phyloP scores from a whole-genome alignment of 352 stramenopile genomes.

The Pythium inflatum region DNA sequence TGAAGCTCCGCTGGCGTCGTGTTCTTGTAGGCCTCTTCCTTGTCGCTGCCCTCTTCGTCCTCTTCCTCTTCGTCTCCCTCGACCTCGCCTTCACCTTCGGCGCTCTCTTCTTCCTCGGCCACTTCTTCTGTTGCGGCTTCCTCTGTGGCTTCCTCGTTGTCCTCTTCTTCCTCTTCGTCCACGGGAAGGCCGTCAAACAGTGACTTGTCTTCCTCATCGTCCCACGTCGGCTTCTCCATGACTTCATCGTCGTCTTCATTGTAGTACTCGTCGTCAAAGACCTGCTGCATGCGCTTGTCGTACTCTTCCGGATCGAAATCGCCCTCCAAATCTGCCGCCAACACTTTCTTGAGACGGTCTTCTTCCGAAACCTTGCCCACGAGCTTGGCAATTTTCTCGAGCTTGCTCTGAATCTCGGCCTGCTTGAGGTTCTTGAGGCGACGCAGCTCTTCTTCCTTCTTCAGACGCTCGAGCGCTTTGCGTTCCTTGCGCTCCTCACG shows the following conservation, averaged over 20 bases:
- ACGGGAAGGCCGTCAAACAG: constrained; percentile 76
- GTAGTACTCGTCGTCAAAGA: constrained; percentile 99
- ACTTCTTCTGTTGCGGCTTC: constrained; percentile 33
- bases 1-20: constrained; percentile 70
- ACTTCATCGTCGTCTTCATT: constrained; percentile 72
- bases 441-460: constrained; percentile 97
- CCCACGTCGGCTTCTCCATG: constrained; percentile 77
- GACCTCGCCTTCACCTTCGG: constrained; percentile 34
- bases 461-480: constrained; percentile 95
- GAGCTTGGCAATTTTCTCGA: constrained; percentile 91
- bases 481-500: constrained; percentile 93
- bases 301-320: constrained; percentile 98
- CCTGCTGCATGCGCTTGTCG: constrained; percentile 95
- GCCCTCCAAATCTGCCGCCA: constrained; percentile 85
- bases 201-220: constrained; percentile 84
- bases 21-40: constrained; percentile 48
- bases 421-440: constrained; percentile 98
- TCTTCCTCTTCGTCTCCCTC: constrained; percentile 31
- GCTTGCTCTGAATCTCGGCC: constrained; percentile 94
- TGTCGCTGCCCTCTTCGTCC: constrained; percentile 34
- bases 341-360: constrained; percentile 50
- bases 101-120: neutral
- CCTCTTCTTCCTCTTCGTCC: constrained; percentile 67
- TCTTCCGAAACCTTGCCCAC: constrained; percentile 72
- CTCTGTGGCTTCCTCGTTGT: constrained; percentile 31